Base-by-base conservation (phyloP, 2,329 filamentous ascomycete species). In the Allantophomopsis cytisporea region DNA sequence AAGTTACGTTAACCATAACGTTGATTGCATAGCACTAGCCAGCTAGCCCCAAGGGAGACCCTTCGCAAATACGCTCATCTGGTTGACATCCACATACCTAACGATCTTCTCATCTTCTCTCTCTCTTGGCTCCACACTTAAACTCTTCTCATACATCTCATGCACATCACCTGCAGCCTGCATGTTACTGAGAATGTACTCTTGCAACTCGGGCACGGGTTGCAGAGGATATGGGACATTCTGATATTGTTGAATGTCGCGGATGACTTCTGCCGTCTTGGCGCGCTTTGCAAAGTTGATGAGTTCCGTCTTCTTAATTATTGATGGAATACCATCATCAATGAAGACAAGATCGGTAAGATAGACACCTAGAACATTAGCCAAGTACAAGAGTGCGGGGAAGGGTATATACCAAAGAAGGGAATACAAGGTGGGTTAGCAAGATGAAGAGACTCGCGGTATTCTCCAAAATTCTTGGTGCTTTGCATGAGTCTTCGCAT, bases 31-130 rank as follows among this genome's bases (percentile, higher is more conserved):
- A 44, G 40, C 37, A 38, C 39, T 48, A 46, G 34, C 37, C 41
- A 43, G 44, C 45, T 41, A 47, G 47, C n/a, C 41, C 40, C 35
- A 43, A 40, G 23, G 43, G 35, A 20, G 43, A 21, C 18, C 35
- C 15, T 36, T 23, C n/a, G 15, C 14, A 36, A 18, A 18, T 17
- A 17, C 17, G 11, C 17, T 16, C 32, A 34, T 34, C 32, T 34
- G 14, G 21, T 43, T 39, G 42, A 49, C 37, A 47, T 43, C 45
- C 40, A 55, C 54, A 47, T 55, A 56, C 88, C 91, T 93, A 58
- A 94, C 89, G 69, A 98, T 96, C 72, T 96, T 96, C 66, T 98
- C 91, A 57, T 98, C 91, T 66, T 98, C 91, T 53, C 91, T 76
- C 66, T 98, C 91, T 54, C 91, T 76, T 46, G 91, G 91, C 60